phyloP scores from a whole-genome alignment of 257 asterid species.

The Solanum sitiens region DNA sequence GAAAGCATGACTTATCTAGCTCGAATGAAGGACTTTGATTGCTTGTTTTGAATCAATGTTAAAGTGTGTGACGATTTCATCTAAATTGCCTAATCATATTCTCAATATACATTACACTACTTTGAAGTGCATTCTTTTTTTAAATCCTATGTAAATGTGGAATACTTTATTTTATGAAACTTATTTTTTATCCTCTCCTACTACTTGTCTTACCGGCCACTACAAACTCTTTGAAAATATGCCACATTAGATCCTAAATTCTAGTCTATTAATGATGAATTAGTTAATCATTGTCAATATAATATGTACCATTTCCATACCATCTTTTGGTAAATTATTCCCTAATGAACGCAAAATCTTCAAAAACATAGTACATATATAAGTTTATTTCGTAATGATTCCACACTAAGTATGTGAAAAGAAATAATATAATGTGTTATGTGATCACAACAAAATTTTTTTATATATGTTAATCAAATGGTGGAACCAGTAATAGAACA shows the following conservation, averaged over 20 bases:
- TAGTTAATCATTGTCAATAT: neutral
- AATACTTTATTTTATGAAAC: neutral
- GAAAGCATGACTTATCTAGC: neutral
- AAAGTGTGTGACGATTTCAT: neutral
- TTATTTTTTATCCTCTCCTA: neutral
- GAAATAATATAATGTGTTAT: neutral
- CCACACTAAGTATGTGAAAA: neutral
- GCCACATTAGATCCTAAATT: neutral
- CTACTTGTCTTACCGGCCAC: neutral
- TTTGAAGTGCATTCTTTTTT: neutral
- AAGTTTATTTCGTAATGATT: neutral
- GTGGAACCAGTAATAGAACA: neutral
- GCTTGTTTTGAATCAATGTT: neutral
- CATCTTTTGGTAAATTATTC: neutral
- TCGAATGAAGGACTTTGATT: neutral
- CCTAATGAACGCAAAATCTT: neutral
- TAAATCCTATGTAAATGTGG: neutral
- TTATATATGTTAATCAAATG: neutral
- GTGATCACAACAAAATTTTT: neutral
- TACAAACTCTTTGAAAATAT: neutral
- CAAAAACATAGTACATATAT: neutral
- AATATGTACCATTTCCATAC: neutral
- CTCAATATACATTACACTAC: neutral
- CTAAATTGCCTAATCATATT: neutral
- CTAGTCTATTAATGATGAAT: neutral